Evolutionary conservation across 805 yeast genomes (phyloP), one percentile per base, ranked within the genome.

Genomic region (Lipomyces kockii): DNA sequence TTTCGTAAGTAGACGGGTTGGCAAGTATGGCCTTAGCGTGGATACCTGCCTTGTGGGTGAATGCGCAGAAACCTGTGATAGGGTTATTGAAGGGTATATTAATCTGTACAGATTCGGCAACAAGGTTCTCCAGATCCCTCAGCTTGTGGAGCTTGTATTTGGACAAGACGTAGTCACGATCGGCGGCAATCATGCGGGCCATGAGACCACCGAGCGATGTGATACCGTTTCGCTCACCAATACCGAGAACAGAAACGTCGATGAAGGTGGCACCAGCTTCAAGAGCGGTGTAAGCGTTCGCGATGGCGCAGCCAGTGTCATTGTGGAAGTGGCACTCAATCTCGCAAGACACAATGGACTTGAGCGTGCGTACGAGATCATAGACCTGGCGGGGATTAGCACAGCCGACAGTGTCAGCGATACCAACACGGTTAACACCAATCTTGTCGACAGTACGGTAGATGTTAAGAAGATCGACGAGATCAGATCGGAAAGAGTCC

Each of bases 141-240:
- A 94, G 86, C 85, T 94, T 94, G 83, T 93, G 97, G 74, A 94
- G 83, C 83, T 95, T 95, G 83, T 94, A 94, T 83, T 94, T 94
- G 80, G 93, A 86, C 77, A 92, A 83, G 62, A 94, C 98, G 80
- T 94, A 94, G 74, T 94, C 98, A 76, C 98, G 89, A 82, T 94
- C 97, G 69, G 98, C 97, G 69, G 97, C 97, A 78, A 95, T 92
- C 99, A 94, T 94, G 82, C 99, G 88, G 57, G 98, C 98, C 98
- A 94, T 94, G 77, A 94, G 86, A 62, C 97, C 99, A 76, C 99
- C 98, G 72, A 94, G 85, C 67, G 98, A 97, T 53, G 97, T 92
- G 79, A 94, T 94, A 79, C 99, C 99, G 81, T 94, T 94, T 83
- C 99, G 89, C 86, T 94, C 99, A 81, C 99, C 99, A 74, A 94